Conservation (phyloP, 306 rosid species). For the Sphenostylis stenocarpa region DNA sequence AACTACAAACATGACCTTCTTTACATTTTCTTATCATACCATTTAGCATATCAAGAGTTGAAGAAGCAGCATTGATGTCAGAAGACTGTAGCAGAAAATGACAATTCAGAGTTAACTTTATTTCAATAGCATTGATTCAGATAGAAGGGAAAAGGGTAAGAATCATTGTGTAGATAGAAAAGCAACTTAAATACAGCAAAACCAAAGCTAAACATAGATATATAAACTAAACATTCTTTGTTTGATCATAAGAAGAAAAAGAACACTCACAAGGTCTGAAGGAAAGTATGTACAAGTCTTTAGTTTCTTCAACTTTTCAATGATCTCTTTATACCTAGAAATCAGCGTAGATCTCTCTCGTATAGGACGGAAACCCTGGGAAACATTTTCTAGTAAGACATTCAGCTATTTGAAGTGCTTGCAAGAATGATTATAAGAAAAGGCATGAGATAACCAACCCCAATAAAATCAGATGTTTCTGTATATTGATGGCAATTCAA, state of each 20-base stretch:
- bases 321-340: slow-evolving; percentile 45
- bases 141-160: not conserved
- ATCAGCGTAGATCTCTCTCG: slow-evolving; percentile 75
- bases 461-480: slow-evolving; percentile 94
- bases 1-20: slow-evolving; percentile 38
- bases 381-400: slow-evolving; percentile 12
- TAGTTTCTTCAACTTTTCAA: slow-evolving; percentile 53
- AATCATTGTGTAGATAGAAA: not conserved
- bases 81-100: slow-evolving; percentile 45
- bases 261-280: slow-evolving; percentile 52
- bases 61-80: slow-evolving; percentile 71
- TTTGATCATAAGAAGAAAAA: not conserved
- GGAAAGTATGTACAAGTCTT: slow-evolving; percentile 46
- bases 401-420: not conserved
- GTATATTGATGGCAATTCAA: slow-evolving; percentile 95
- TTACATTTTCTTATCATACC: slow-evolving; percentile 45
- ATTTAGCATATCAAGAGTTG: slow-evolving; percentile 51
- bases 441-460: slow-evolving; percentile 59
- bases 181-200: slow-evolving; percentile 11
- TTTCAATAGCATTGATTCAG: not conserved
- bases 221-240: not conserved
- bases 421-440: slow-evolving; percentile 4
- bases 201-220: not conserved
- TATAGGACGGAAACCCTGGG: slow-evolving; percentile 79
- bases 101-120: slow-evolving; percentile 5